phyloP scores from a whole-genome alignment of 345 rosid genomes.

The Salix viminalis region DNA sequence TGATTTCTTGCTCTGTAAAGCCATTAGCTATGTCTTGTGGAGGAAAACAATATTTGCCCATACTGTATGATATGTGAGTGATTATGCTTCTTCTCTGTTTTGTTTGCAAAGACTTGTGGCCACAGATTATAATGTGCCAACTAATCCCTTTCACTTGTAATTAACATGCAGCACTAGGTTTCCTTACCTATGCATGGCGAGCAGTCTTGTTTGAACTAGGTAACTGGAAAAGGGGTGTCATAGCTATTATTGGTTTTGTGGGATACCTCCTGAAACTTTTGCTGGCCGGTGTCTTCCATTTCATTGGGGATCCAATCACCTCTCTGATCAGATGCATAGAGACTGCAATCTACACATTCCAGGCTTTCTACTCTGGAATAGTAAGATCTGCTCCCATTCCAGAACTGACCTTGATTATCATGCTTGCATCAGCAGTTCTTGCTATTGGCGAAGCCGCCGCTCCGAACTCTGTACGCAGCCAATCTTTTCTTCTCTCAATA shows the following conservation, averaged over 20 bases:
- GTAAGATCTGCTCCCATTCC: slow-evolving; percentile 63
- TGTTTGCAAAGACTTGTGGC: background rate
- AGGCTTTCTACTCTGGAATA: slow-evolving; percentile 68
- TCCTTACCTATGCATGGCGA: slow-evolving; percentile 80
- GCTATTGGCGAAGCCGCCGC: slow-evolving; percentile 79
- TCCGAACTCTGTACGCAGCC: slow-evolving; percentile 54
- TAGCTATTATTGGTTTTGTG: slow-evolving; percentile 39
- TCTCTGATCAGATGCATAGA: slow-evolving; percentile 48
- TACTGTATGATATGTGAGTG: too few relatives aligned
- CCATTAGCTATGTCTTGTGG: too few relatives aligned
- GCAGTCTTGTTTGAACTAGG: slow-evolving; percentile 72
- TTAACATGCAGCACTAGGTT: slow-evolving; percentile 56
- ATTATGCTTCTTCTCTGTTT: background rate
- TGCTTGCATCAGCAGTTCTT: slow-evolving; percentile 64
- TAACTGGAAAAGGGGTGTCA: slow-evolving; percentile 56
- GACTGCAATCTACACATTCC: slow-evolving; percentile 46
- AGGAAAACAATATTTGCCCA: too few relatives aligned
- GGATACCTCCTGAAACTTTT: slow-evolving; percentile 59
- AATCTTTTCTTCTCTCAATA: slow-evolving; percentile 55
- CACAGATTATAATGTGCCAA: background rate
- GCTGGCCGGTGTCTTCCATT: slow-evolving; percentile 67
- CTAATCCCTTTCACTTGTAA: background rate
- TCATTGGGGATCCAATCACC: slow-evolving; percentile 73
- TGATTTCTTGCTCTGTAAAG: too few relatives aligned
- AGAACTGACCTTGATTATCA: slow-evolving; percentile 56